Conservation (phyloP, 768 basidiomycete genomes). For the Russula emetica region DNA sequence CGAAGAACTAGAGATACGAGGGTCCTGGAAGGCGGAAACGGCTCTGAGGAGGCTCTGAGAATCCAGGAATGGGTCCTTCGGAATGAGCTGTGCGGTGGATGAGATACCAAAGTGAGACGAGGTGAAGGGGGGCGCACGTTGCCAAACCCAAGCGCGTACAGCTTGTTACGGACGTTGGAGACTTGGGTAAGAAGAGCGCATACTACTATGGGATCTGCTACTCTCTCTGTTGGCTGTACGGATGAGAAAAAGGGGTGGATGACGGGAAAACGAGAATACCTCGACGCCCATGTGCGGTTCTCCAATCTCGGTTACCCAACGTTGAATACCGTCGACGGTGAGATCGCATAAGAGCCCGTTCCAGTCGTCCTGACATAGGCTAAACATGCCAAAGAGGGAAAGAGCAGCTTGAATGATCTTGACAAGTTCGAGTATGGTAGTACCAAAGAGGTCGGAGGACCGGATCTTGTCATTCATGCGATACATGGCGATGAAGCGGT, state of each 20-base stretch:
- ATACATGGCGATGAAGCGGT: conserved; percentile 72
- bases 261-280: conserved; percentile 34
- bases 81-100: conserved; percentile 37
- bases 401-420: conserved; percentile 70
- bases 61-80: conserved; percentile 77
- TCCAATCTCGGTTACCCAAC: conserved; percentile 65
- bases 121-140: conserved; percentile 34
- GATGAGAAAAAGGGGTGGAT: neutral
- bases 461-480: conserved; percentile 46
- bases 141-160: conserved; percentile 51
- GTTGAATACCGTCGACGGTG: conserved; percentile 65
- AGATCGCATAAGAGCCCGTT: conserved; percentile 75
- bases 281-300: conserved; percentile 58
- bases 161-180: conserved; percentile 62
- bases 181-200: conserved; percentile 68
- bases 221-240: conserved; percentile 59
- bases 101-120: neutral
- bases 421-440: conserved; percentile 71
- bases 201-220: conserved; percentile 69
- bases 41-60: conserved; percentile 54
- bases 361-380: conserved; percentile 35
- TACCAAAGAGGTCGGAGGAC: conserved; percentile 45
- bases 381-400: conserved; percentile 65
- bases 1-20: conserved; percentile 19
- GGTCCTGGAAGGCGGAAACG: conserved; percentile 37